A percentile compares a stretch with the other conserved stretches of the same genome.
Evolutionary conservation across 1,284 basidiomycete genomes (phyloP).

Genomic region (Xerocomus minutiporus): DNA sequence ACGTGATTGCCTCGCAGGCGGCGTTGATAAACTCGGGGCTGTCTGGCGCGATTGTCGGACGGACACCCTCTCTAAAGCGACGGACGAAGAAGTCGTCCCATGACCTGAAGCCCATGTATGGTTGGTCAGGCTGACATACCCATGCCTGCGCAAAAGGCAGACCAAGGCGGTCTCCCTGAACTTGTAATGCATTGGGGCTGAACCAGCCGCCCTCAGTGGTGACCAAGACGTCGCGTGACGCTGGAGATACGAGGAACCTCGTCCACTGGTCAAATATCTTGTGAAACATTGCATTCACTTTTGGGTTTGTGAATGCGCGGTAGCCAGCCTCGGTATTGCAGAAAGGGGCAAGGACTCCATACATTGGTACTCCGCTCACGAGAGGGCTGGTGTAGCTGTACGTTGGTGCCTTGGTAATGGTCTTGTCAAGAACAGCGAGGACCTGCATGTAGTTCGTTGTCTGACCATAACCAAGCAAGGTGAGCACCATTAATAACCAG

Average conservation of each 20-base stretch:
- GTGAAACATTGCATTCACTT: conserved; percentile 38
- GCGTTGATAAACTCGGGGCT: conserved; percentile 39
- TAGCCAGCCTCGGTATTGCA: conserved; percentile 37
- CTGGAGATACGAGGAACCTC: conserved; percentile 41
- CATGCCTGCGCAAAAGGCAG: conserved; percentile 19
- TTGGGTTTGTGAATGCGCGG: conserved; percentile 40
- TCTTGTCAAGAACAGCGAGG: conserved; percentile 41
- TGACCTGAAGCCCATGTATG: conserved; percentile 34
- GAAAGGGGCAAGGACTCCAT: conserved; percentile 24
- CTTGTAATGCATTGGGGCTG: conserved; percentile 32
- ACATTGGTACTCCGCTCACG: conserved; percentile 26
- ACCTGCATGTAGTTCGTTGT: conserved; percentile 43
- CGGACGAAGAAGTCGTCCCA: conserved; percentile 59
- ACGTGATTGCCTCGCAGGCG: conserved; percentile 46
- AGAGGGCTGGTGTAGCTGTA: conserved; percentile 18
- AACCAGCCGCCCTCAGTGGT: conserved; percentile 43
- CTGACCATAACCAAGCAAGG: conserved; percentile 13
- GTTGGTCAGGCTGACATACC: conserved; percentile 8
- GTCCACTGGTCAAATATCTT: conserved; percentile 47
- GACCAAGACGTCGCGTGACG: conserved; percentile 40
- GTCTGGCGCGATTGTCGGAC: conserved; percentile 35
- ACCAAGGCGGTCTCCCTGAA: conserved; percentile 17
- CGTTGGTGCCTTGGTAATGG: conserved; percentile 29
- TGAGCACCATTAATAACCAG: not conserved
- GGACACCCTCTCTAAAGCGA: conserved; percentile 35